These are phyloP conservation scores for Glycine latifolia DNA, from an alignment of 306 rosid species.

Conservation along the genomic window DNA sequence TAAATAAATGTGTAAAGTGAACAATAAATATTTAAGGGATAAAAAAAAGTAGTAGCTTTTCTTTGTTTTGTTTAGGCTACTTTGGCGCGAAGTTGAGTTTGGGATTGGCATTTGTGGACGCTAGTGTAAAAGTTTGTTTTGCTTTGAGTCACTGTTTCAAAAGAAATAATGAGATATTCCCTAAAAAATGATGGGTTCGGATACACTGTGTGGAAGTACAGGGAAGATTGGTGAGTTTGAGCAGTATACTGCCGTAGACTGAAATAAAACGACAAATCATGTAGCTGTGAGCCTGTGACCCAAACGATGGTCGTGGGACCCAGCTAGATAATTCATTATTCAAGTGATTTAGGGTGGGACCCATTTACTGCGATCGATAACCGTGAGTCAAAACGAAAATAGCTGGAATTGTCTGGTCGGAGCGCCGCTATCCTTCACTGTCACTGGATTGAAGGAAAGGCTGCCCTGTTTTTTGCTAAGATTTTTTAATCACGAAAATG, in stretches of 20 bases:
- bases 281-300: neutral
- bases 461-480: neutral
- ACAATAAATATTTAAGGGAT: neutral
- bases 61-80: neutral
- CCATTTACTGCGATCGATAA: conserved; percentile 21
- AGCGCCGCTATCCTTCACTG: neutral
- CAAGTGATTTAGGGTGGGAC: conserved; percentile 39
- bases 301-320: neutral
- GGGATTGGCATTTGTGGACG: conserved; percentile 12
- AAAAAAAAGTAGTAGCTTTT: neutral
- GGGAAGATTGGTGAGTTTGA: neutral
- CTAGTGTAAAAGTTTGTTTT: conserved; percentile 2
- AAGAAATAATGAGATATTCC: too few species aligned
- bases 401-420: conserved; percentile 51
- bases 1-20: neutral
- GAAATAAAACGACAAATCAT: neutral
- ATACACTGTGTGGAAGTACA: conserved; percentile 19
- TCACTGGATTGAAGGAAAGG: neutral
- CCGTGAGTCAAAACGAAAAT: neutral
- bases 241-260: neutral
- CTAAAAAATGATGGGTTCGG: neutral
- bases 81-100: neutral
- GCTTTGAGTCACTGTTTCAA: neutral
- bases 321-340: neutral
- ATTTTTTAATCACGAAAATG: too few species aligned